These are phyloP conservation scores for Hanseniaspora pseudoguilliermondii DNA, from an alignment of 805 yeast genomes.

Conservation along the genomic window DNA sequence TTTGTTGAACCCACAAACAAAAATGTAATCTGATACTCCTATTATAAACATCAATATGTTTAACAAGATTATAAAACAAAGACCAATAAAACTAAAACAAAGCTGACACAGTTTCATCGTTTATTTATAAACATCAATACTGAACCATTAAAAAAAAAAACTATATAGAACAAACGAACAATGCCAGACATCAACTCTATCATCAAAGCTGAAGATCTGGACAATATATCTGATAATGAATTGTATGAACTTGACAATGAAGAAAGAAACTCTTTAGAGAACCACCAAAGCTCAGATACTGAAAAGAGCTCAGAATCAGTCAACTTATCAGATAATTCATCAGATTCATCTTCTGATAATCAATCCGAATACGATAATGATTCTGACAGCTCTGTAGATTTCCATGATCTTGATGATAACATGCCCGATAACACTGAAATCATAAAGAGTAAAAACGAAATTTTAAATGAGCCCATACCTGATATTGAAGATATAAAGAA, in stretches of 20 bases:
- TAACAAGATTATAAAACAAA: no score
- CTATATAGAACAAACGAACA: neutral
- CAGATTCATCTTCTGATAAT: conserved; percentile 15
- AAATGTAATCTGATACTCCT: no score
- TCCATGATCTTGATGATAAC: conserved; percentile 15
- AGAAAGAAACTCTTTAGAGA: neutral
- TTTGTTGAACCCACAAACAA: no score
- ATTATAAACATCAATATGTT: no score
- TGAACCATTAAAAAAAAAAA: neutral
- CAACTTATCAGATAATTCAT: conserved; percentile 18
- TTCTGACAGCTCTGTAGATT: conserved; percentile 9
- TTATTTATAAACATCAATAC: no score
- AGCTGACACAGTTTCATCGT: neutral
- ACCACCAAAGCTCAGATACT: neutral
- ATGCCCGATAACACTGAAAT: conserved; percentile 37
- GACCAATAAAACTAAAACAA: neutral
- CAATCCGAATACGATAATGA: conserved; percentile 14
- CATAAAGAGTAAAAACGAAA: conserved; percentile 66
- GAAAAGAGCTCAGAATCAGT: neutral
- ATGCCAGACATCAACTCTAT: neutral
- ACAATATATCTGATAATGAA: conserved; percentile 3
- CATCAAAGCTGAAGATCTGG: conserved; percentile 10
- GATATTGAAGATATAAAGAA: conserved; percentile 44
- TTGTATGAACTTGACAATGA: conserved; percentile 1
- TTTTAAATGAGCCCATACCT: conserved; percentile 54